phyloP scores from a whole-genome alignment of 495 filamentous ascomycete genomes.

The Cladorrhinum samala region DNA sequence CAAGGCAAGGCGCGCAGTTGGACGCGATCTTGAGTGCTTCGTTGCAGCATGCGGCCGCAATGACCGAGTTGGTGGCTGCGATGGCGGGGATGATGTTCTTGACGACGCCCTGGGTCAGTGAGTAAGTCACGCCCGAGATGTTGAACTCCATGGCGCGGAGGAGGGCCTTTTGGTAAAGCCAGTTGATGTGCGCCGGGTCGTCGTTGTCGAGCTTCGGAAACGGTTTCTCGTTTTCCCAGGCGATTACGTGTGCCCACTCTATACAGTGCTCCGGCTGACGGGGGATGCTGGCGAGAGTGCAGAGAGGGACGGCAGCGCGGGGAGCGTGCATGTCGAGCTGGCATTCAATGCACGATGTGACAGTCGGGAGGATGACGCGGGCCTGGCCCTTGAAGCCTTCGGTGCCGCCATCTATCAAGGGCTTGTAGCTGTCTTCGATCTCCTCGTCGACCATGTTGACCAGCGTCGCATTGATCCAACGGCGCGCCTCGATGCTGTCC shows the following conservation, averaged over 20 bases:
- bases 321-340: constrained; percentile 98
- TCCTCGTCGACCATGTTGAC: constrained; percentile 76
- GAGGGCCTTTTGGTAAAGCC: constrained; percentile 86
- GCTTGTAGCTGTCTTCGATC: constrained; percentile 74
- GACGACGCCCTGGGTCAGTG: constrained; percentile 94
- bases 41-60: constrained; percentile 91
- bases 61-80: constrained; percentile 93
- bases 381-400: constrained; percentile 99
- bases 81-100: constrained; percentile 99
- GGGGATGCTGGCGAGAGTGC: constrained; percentile 93
- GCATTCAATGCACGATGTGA: constrained; percentile 96
- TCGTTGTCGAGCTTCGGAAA: constrained; percentile 79
- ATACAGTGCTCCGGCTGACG: constrained; percentile 98
- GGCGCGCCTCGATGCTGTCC: constrained; percentile 91
- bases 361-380: constrained; percentile 82
- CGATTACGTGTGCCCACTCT: constrained; percentile 93
- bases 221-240: constrained; percentile 58
- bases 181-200: constrained; percentile 93
- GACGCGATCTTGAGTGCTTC: constrained; percentile 95
- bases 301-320: constrained; percentile 86
- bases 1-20: constrained; percentile 67
- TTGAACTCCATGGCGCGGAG: constrained; percentile 78
- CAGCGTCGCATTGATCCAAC: constrained; percentile 96
- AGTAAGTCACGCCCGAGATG: constrained; percentile 89
- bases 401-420: constrained; percentile 92